Conservation (phyloP, 2,329 filamentous ascomycete species). For the Ceratocystis ficicola region DNA sequence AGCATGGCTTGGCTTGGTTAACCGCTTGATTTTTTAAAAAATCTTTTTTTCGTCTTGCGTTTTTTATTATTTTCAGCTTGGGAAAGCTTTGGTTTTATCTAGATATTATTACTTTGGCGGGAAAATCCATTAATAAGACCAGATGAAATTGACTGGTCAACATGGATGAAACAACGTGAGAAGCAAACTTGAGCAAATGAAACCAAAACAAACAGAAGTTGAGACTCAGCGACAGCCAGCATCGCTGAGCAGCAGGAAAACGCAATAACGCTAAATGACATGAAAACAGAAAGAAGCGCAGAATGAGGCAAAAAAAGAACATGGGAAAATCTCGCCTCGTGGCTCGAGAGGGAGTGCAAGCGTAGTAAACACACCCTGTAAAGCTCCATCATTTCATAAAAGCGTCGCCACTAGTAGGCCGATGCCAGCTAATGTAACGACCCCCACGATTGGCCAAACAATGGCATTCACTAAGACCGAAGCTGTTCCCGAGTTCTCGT, state of each 20-base stretch:
- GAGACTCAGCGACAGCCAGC: background rate
- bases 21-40: background rate
- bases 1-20: background rate
- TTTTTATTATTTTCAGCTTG: slow-evolving; percentile 10
- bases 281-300: slow-evolving; percentile 10
- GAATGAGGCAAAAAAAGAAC: slow-evolving; percentile 3
- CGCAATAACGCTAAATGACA: background rate
- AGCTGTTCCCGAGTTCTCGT: slow-evolving; percentile 5
- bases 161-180: background rate
- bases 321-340: background rate
- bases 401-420: slow-evolving; percentile 12
- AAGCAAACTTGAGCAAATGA: slow-evolving; percentile 3
- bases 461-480: slow-evolving; percentile 17
- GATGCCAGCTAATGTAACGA: slow-evolving; percentile 5
- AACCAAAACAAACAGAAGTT: slow-evolving; percentile 7
- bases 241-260: background rate
- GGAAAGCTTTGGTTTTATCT: background rate
- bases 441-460: slow-evolving; percentile 19
- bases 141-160: background rate
- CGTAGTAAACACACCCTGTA: background rate
- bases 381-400: background rate
- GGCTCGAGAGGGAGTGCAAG: background rate
- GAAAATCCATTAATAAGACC: background rate
- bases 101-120: background rate
- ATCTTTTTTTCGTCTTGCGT: background rate